Conservation (phyloP, 805 yeast genomes). For the Hanseniaspora lachancei region DNA sequence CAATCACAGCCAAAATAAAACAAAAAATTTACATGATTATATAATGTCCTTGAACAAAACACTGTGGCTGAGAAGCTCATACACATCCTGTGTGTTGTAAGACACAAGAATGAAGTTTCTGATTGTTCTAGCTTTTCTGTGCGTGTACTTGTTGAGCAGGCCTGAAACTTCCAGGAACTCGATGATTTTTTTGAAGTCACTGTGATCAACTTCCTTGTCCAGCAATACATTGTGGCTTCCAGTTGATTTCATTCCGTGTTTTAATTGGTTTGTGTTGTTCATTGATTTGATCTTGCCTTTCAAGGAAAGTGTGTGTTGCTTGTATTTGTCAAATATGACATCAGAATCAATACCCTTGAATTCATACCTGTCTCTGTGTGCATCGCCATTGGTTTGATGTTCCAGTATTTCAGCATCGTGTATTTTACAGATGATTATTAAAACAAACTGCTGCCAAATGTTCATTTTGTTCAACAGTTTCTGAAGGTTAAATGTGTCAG, state of each 20-base stretch:
- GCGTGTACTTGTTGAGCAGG: neutral
- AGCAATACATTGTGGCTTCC: conserved; percentile 1
- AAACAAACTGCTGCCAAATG: conserved; percentile 9
- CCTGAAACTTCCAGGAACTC: conserved; percentile 3
- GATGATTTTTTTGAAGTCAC: conserved; percentile 4
- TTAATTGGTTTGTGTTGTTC: neutral
- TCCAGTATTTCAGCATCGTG: neutral
- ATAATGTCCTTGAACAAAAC: conserved; percentile 7
- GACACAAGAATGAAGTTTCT: neutral
- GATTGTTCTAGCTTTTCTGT: neutral
- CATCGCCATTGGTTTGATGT: neutral
- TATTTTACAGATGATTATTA: conserved; percentile 2
- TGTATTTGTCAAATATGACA: neutral
- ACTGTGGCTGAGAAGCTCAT: conserved; percentile 2
- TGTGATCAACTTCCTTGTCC: neutral
- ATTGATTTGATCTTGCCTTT: neutral
- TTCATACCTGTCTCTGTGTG: neutral
- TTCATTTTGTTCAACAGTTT: conserved; percentile 7
- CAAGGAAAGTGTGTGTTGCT: neutral
- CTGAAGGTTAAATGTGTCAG: conserved; percentile 1
- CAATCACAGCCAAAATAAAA: too few species aligned
- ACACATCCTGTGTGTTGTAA: neutral
- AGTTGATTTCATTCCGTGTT: neutral
- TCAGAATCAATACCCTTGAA: neutral
- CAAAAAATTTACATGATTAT: neutral